Percentiles rank a stretch among this genome's conserved stretches.
Evolutionary conservation across 495 filamentous ascomycete genomes (phyloP).

Genomic region (Penicillium arizonense): DNA sequence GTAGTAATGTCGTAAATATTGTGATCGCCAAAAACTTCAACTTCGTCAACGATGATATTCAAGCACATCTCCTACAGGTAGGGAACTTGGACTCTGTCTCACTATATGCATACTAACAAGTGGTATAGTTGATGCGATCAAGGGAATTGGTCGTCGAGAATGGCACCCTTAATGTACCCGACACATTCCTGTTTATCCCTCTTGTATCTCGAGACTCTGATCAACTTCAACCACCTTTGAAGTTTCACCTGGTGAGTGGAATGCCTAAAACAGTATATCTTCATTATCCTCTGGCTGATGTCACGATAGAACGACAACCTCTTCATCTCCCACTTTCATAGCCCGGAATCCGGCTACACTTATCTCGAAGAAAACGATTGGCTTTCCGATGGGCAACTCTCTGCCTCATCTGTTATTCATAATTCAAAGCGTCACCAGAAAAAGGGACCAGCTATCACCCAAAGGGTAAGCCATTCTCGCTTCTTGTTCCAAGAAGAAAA

Average conservation of each 20-base stretch:
- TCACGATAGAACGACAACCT: constrained; percentile 70
- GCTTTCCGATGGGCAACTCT: constrained; percentile 44
- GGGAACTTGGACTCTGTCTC: neutral
- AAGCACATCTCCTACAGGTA: constrained; percentile 82
- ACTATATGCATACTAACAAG: constrained; percentile 9
- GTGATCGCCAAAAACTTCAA: constrained; percentile 81
- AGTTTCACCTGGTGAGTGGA: constrained; percentile 46
- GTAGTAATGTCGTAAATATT: constrained; percentile 66
- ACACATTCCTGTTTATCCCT: constrained; percentile 78
- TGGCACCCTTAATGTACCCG: constrained; percentile 68
- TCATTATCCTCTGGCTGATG: neutral
- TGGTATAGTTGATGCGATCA: constrained; percentile 70
- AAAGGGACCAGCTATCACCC: constrained; percentile 17
- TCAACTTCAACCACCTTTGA: constrained; percentile 32
- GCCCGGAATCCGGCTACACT: constrained; percentile 65
- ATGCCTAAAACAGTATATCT: no score
- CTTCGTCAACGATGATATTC: constrained; percentile 64
- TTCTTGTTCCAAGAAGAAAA: neutral
- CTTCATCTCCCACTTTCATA: constrained; percentile 85
- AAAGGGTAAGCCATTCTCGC: constrained; percentile 17
- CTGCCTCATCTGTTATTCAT: constrained; percentile 46
- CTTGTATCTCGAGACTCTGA: constrained; percentile 49
- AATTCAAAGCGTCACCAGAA: constrained; percentile 21
- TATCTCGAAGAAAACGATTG: constrained; percentile 63
- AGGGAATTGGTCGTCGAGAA: constrained; percentile 73